These are phyloP conservation scores for Hippophae gyantsensis DNA, from an alignment of 306 rosid species.

Conservation along the genomic window DNA sequence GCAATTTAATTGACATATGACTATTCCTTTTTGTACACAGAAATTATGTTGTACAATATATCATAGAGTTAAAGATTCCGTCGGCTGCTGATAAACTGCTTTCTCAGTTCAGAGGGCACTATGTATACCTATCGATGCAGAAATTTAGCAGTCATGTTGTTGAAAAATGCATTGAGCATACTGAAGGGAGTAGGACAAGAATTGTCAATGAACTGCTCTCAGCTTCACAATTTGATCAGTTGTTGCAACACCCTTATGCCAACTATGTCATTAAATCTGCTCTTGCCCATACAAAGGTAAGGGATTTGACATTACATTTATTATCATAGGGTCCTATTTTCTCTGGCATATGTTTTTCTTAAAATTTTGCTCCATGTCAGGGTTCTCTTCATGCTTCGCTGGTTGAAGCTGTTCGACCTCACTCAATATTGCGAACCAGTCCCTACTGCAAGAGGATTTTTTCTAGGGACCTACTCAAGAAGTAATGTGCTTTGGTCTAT, in stretches of 20 bases:
- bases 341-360: background rate
- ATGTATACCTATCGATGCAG: slow-evolving; percentile 37
- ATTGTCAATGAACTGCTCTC: slow-evolving; percentile 46
- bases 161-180: slow-evolving; percentile 48
- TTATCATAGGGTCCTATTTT: background rate
- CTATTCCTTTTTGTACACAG: slow-evolving; percentile 24
- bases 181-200: slow-evolving; percentile 35
- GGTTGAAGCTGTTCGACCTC: slow-evolving; percentile 36
- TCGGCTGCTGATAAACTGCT: slow-evolving; percentile 24
- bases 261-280: slow-evolving; percentile 68
- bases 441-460: slow-evolving; percentile 74
- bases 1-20: background rate
- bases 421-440: slow-evolving; percentile 42
- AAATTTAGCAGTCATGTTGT: slow-evolving; percentile 73
- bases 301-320: background rate
- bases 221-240: slow-evolving; percentile 35
- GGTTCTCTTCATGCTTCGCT: slow-evolving; percentile 43
- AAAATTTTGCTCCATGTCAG: slow-evolving; percentile 23
- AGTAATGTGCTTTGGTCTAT: slow-evolving; percentile 20
- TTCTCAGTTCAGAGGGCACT: slow-evolving; percentile 49
- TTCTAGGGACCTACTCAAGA: slow-evolving; percentile 33
- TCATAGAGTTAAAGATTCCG: slow-evolving; percentile 41
- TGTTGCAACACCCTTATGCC: slow-evolving; percentile 64
- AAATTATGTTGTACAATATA: slow-evolving; percentile 65
- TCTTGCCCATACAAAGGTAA: slow-evolving; percentile 48